Evolutionary conservation across 345 rosid species (phyloP), one percentile per base, ranked within the genome.

Genomic region (Psidium friedrichsthalianum): DNA sequence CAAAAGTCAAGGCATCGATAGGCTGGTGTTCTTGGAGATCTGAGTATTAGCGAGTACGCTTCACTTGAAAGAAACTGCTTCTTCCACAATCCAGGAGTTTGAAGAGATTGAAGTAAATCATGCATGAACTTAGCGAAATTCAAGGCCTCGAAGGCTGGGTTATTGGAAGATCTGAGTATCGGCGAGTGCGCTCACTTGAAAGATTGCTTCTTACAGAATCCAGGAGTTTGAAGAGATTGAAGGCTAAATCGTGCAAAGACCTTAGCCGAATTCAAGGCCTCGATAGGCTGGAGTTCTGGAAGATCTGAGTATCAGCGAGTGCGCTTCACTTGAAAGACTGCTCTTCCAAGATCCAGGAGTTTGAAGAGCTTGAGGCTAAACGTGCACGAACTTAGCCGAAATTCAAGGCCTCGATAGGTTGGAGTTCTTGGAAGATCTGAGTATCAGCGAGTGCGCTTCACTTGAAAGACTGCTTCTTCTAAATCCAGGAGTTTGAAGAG

Each of bases 281-380:
- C 3, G 64, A 58, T 11, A 58, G 8, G 7, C 11, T 25, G 16
- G 29, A 4, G 64, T 57, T 2, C 1, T 57, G 3, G 32, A 58
- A 58, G 5, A 1, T 1, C 7, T 58, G 14, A 0, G 1, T 25
- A 25, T 58, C 6, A 0, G 1, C 0, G 0, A 0, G 0, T 57
- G 29, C 15, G 0, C 61, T 56, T 56, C 57, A 6, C 21, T 55
- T 20, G 1, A 58, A n/a, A 58, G 18, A 3, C 36, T 58, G 7
- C 3, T 15, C 36, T n/a, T n/a, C 32, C 36, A 58, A 58, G n/a
- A n/a, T 58, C 1, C 1, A 1, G 0, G 36, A 59, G 36, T 0
- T 3, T 59, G 36, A 59, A n/a, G 20, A 2, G 0, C 4, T 57
- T 57, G 8, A 4, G 10, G 52, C 52, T 51, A 0, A 0, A n/a